Evolutionary conservation across 177 flowering plant genomes (phyloP), one percentile per base, ranked within the genome.

Genomic region (Viscum album): DNA sequence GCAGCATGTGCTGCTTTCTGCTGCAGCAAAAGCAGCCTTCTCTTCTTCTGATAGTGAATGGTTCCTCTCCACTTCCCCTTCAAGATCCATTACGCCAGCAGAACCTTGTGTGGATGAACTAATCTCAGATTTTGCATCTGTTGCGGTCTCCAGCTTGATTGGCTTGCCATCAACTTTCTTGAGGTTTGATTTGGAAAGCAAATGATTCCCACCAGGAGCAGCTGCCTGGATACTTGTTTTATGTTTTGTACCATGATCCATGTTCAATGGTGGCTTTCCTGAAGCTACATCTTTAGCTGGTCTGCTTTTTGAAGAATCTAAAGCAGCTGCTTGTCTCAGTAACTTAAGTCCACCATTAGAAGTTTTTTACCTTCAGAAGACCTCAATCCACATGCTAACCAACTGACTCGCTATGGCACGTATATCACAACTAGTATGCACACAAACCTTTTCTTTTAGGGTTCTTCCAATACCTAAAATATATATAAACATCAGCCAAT

Each of bases 401-500:
- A 95, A 79, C 77, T 95, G 99, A 78, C 97, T 90, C 68, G 99
- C 99, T 56, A 92, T 87, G 65, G 97, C 92, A 62, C 99, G 96
- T 70, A 95, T 95, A 76, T 95, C 99, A 81, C 99, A 97, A 79
- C 99, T 95, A 32, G 97, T 95, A 75, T 95, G 99, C 13, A 90
- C 89, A 79, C 97, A 90, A 41, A 95, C 99, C 75, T 90, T 95
- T 77, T 95, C 97, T 78, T 85, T 95, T 28, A 95, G 87, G 34
- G 99, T 95, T 79, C 81, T 95, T 64, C 99, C 99, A 35, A 95
- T 84, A 74, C 99, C 99, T 95, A 72, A 70, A n/a, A n/a, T 6
- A n/a, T 1, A 2, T 2, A 54, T n/a, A 54, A 28, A 4, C 31
- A 54, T 26, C 11, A n/a, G 11, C 60, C 29, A 31, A 54, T 28